Base-by-base conservation (phyloP, 2,329 filamentous ascomycete species). In the Sclerotinia glacialis region DNA sequence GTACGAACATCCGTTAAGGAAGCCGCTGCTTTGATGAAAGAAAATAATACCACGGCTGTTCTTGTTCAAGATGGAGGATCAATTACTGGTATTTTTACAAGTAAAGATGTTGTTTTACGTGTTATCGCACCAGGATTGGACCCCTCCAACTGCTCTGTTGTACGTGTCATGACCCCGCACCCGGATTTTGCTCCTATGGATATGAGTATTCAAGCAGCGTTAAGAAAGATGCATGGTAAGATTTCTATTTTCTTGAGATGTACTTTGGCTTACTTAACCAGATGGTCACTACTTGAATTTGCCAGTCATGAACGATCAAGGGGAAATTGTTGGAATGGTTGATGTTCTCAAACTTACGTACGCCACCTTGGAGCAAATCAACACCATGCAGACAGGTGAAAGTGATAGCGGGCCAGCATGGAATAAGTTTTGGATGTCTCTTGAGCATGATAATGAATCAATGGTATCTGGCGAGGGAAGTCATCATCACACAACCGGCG, bases 391-490 rank as follows among this genome's bases (percentile, higher is more conserved):
- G 50, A 93, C 89, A 64, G 86, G 86, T 52, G 94, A 97, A 76
- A 92, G 87, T 73, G 95, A 99, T 79, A 65, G 64, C 14, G 95
- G 95, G 0, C 95, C 95, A 6, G 95, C 95, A 8, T 99, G 95
- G 95, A 98, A 97, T 82, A 99, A 98, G 79, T 99, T 99, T 81
- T 99, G 95, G 95, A 83, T 98, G 72, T 98, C 95, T 0, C 88
- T 99, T 74, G 86, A 77, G 21, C 87, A 98, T 78, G 88, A 96
- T 74, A 94, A 93, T 18, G 95, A 98, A 79, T 99, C 95, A 2
- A 90, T 97, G 84, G 88, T 98, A 78, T 99, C 95, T 68, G 95
- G 93, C 68, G 92, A 96, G 67, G 91, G 90, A 59, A 91, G 90
- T 75, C 89, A 89, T 74, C 89, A 91, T 73, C 83, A 87, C 73